These are phyloP conservation scores for Thelephora aurantiotincta DNA, from an alignment of 768 basidiomycete species.

Conservation along the genomic window DNA sequence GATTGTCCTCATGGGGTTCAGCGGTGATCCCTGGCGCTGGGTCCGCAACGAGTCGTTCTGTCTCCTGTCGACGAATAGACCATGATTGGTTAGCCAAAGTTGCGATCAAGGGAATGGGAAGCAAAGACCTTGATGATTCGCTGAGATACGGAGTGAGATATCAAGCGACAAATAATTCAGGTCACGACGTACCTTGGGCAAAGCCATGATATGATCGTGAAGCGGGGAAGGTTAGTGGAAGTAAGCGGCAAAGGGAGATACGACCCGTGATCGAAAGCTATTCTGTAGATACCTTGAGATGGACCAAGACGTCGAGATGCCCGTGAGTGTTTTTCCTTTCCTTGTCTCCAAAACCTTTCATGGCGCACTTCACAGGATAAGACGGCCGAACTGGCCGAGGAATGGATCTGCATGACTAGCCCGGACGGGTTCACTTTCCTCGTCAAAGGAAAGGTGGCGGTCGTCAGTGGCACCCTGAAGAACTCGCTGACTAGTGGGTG, in stretches of 20 bases:
- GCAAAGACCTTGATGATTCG: conserved; percentile 37
- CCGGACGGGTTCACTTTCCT: conserved; percentile 75
- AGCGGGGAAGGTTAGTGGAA: conserved; percentile 1
- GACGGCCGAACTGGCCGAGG: conserved; percentile 13
- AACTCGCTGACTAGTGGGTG: conserved; percentile 70
- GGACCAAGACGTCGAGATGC: conserved; percentile 2
- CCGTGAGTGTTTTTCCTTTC: not conserved
- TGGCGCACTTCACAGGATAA: not conserved
- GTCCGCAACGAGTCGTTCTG: conserved; percentile 90
- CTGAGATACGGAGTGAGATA: conserved; percentile 15
- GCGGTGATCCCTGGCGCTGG: conserved; percentile 98
- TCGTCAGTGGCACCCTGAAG: conserved; percentile 68
- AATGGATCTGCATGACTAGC: conserved; percentile 69
- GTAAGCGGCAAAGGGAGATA: not conserved
- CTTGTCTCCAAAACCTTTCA: not conserved
- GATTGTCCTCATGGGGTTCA: conserved; percentile 88
- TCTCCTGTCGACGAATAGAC: conserved; percentile 50
- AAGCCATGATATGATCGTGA: conserved; percentile 22
- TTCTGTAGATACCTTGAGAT: not conserved
- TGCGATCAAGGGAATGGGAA: not conserved
- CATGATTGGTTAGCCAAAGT: conserved; percentile 7
- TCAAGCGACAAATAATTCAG: not conserved
- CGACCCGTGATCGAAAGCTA: conserved; percentile 1
- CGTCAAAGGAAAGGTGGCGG: conserved; percentile 59
- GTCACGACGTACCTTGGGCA: conserved; percentile 33